These are phyloP conservation scores for Corymbia citriodora DNA, from an alignment of 441 rosid genomes.

Conservation along the genomic window DNA sequence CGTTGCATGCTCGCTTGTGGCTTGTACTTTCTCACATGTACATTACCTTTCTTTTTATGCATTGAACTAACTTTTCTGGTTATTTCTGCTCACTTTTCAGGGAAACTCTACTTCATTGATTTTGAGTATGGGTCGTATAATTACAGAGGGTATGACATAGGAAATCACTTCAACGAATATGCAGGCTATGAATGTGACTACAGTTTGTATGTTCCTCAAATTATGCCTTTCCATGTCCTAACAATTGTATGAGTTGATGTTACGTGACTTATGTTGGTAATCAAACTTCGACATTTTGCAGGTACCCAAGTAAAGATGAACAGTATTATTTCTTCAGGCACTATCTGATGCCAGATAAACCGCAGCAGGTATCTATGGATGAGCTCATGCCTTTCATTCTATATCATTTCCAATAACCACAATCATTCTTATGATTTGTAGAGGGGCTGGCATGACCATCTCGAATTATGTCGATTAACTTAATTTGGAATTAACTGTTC, in stretches of 20 bases:
- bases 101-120: conserved; percentile 86
- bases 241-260: neutral
- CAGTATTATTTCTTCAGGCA: conserved; percentile 86
- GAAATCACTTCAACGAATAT: conserved; percentile 95
- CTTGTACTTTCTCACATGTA: neutral
- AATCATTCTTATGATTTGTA: neutral
- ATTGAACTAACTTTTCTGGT: conserved; percentile 13
- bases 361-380: conserved; percentile 46
- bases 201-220: conserved; percentile 47
- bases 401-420: neutral
- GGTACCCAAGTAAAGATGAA: conserved; percentile 80
- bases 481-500: neutral
- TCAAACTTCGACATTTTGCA: conserved; percentile 26
- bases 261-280: neutral
- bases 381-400: neutral
- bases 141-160: conserved; percentile 93
- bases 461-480: neutral
- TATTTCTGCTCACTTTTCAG: conserved; percentile 33
- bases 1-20: neutral
- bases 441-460: neutral
- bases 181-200: conserved; percentile 97
- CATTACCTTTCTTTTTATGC: neutral
- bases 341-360: conserved; percentile 70
- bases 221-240: neutral
- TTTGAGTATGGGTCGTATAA: conserved; percentile 98